Percentiles rank a stretch among this genome's conserved stretches.
Evolutionary conservation across 352 stramenopile species (phyloP).

Genomic region (Phytopythium litorale): DNA sequence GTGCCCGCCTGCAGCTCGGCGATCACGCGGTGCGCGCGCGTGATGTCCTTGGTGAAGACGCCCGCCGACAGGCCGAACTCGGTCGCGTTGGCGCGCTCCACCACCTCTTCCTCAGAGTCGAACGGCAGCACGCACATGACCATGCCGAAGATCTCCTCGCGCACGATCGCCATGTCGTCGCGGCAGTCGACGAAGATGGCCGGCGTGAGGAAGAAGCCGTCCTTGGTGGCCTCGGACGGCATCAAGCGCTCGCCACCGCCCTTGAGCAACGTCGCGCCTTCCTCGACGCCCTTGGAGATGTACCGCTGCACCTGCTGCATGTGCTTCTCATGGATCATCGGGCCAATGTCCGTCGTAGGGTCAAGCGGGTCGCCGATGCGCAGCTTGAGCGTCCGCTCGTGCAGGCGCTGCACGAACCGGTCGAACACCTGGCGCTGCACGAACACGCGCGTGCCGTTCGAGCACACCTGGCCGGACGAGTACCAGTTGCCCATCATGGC

Average conservation of each 20-base stretch:
- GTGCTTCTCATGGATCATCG: conserved; percentile 84
- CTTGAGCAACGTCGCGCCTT: conserved; percentile 58
- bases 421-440: conserved; percentile 84
- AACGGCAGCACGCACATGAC: conserved; percentile 81
- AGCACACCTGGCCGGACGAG: conserved; percentile 88
- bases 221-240: conserved; percentile 33
- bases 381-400: conserved; percentile 71
- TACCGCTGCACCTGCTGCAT: conserved; percentile 73
- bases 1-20: conserved; percentile 70
- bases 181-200: conserved; percentile 89
- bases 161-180: conserved; percentile 88
- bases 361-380: conserved; percentile 84
- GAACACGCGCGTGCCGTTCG: conserved; percentile 88
- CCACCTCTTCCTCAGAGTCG: conserved; percentile 70
- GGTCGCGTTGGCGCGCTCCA: conserved; percentile 76
- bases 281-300: conserved; percentile 48
- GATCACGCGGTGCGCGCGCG: conserved; percentile 71
- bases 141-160: conserved; percentile 84
- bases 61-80: conserved; percentile 76
- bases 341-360: conserved; percentile 73
- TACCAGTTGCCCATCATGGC: conserved; percentile 89
- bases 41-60: conserved; percentile 85
- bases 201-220: conserved; percentile 88
- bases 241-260: conserved; percentile 51
- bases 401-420: conserved; percentile 75